A percentile compares a stretch with the other conserved stretches of the same genome.
These are phyloP conservation scores for Colletotrichum cuscutae DNA, from an alignment of 2,329 filamentous ascomycete genomes.

Conservation along the genomic window DNA sequence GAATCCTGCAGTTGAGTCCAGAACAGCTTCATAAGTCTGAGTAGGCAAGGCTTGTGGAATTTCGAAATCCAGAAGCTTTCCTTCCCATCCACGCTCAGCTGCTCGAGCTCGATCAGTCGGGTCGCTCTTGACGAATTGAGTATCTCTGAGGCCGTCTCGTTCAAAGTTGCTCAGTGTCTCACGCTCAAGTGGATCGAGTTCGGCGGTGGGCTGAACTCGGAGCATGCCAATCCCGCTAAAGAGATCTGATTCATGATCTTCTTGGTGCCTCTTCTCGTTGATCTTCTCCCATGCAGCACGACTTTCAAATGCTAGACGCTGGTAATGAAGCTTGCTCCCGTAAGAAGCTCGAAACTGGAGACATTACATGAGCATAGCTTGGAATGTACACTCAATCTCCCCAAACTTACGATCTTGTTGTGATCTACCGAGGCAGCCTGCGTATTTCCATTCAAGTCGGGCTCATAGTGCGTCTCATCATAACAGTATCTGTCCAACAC, in stretches of 20 bases:
- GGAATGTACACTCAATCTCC: background rate
- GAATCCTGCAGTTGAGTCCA: constrained; percentile 39
- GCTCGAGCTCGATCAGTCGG: constrained; percentile 35
- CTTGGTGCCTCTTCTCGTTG: constrained; percentile 13
- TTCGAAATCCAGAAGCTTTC: constrained; percentile 39
- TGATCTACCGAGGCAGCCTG: constrained; percentile 41
- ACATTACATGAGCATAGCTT: background rate
- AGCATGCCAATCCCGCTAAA: constrained; percentile 41
- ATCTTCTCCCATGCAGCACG: constrained; percentile 38
- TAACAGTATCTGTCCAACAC: constrained; percentile 39
- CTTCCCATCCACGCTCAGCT: constrained; percentile 35
- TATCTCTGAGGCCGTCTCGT: constrained; percentile 38
- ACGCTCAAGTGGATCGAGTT: constrained; percentile 37
- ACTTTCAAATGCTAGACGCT: constrained; percentile 39
- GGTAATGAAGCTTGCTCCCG: constrained; percentile 39
- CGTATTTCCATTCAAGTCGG: constrained; percentile 24
- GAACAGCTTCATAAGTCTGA: constrained; percentile 37
- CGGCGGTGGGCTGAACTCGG: constrained; percentile 38
- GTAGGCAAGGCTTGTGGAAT: constrained; percentile 33
- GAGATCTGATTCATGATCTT: constrained; percentile 15
- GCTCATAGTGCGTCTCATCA: constrained; percentile 38
- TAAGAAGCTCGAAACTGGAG: constrained; percentile 40
- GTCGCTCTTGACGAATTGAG: constrained; percentile 39
- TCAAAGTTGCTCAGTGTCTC: constrained; percentile 40
- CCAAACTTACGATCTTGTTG: constrained; percentile 39